Conservation (phyloP, 139 green algal species). For the Choricystis sp. region DNA sequence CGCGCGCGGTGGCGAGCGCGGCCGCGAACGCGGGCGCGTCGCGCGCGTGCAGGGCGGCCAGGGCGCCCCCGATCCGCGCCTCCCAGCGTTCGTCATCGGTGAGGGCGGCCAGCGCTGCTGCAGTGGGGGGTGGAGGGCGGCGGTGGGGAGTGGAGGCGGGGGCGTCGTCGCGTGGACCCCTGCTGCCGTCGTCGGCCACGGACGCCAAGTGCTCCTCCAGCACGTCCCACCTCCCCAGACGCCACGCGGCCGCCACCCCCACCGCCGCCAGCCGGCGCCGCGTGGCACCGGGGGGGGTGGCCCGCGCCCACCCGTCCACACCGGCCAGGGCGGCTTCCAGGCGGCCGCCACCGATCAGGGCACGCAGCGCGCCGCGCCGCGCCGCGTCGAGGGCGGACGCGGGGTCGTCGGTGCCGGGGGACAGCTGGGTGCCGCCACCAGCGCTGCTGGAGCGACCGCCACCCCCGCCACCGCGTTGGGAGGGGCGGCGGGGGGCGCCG, state of each 20-base stretch:
- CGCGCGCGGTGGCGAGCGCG: slow-evolving; percentile 25
- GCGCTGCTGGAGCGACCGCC: too few species aligned
- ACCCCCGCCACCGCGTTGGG: neutral
- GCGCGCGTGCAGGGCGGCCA: slow-evolving; percentile 27
- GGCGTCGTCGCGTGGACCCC: too few species aligned
- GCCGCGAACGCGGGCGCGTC: slow-evolving; percentile 16
- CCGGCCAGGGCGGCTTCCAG: slow-evolving; percentile 53
- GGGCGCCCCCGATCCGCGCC: slow-evolving; percentile 37
- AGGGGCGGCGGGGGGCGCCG: too few species aligned
- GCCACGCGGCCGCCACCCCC: slow-evolving; percentile 69
- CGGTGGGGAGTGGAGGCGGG: too few species aligned
- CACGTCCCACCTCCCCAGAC: slow-evolving; percentile 64
- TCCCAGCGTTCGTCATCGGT: slow-evolving; percentile 35
- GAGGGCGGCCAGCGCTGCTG: neutral
- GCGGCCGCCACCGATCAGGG: slow-evolving; percentile 62
- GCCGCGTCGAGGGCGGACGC: slow-evolving; percentile 10
- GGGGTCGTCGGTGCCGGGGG: neutral
- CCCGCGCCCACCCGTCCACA: slow-evolving; percentile 33
- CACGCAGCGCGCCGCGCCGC: slow-evolving; percentile 40
- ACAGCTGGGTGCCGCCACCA: neutral
- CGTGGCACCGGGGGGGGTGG: neutral
- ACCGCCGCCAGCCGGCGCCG: slow-evolving; percentile 32
- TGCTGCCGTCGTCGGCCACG: neutral
- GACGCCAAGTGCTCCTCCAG: slow-evolving; percentile 42
- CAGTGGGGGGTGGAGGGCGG: neutral